Evolutionary conservation across 2,329 filamentous ascomycete genomes (phyloP).

Genomic region (Diplodia sapinea): DNA sequence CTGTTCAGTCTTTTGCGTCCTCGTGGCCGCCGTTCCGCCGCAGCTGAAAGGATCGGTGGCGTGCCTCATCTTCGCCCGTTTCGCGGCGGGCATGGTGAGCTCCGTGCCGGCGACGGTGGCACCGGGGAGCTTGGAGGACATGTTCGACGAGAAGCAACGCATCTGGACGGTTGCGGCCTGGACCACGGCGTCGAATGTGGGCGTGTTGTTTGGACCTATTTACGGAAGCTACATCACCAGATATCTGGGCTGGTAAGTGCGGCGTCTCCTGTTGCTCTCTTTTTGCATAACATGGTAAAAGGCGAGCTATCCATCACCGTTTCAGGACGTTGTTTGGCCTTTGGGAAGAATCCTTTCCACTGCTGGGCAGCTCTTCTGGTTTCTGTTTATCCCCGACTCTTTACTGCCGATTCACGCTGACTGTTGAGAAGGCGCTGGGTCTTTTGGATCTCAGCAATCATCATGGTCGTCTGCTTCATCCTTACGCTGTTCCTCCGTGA

Average conservation of each 20-base stretch:
- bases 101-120: constrained; percentile 22
- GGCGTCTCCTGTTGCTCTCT: background rate
- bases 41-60: background rate
- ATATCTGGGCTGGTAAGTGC: constrained; percentile 20
- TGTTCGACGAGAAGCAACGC: constrained; percentile 5
- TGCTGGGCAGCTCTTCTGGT: background rate
- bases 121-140: constrained; percentile 27
- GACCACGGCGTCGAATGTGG: constrained; percentile 23
- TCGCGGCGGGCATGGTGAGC: constrained; percentile 4
- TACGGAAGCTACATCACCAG: constrained; percentile 13
- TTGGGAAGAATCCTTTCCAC: background rate
- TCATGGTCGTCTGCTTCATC: constrained; percentile 15
- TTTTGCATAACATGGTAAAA: background rate
- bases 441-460: constrained; percentile 19
- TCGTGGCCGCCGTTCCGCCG: constrained; percentile 17
- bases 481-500: constrained; percentile 22
- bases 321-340: background rate
- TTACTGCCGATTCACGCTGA: background rate
- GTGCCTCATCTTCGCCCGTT: constrained; percentile 12
- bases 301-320: background rate
- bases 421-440: constrained; percentile 28
- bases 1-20: constrained; percentile 40
- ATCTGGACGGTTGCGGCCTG: constrained; percentile 26
- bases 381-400: background rate
- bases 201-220: constrained; percentile 25